phyloP scores from a whole-genome alignment of 305 asterid species.

The Striga hermonthica region DNA sequence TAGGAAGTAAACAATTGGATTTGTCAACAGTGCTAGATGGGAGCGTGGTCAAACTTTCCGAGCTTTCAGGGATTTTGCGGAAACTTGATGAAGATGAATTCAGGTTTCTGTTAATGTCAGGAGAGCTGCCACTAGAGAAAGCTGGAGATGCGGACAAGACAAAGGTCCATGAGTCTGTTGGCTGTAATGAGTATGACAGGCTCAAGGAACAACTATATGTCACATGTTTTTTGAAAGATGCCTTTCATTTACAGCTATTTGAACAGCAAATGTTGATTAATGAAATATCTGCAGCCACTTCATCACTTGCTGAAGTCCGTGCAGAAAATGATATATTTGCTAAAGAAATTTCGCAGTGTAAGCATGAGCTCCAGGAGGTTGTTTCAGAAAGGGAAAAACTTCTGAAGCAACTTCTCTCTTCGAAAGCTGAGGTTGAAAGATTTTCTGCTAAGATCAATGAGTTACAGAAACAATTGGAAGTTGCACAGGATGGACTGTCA shows the following conservation, averaged over 20 bases:
- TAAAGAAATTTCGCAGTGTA: conserved; percentile 53
- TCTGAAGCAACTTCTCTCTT: conserved; percentile 51
- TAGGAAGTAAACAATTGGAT: conserved; percentile 46
- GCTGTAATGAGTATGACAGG: conserved; percentile 51
- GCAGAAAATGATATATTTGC: conserved; percentile 53
- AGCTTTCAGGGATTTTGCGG: conserved; percentile 61
- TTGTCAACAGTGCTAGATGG: conserved; percentile 57
- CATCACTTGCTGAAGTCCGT: conserved; percentile 51
- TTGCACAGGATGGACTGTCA: conserved; percentile 57
- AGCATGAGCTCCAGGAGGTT: conserved; percentile 53
- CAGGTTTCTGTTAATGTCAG: conserved; percentile 57
- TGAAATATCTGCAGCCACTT: conserved; percentile 44
- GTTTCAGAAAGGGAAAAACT: conserved; percentile 54
- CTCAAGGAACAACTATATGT: conserved; percentile 77
- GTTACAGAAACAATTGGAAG: conserved; percentile 63
- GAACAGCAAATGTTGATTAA: conserved; percentile 58
- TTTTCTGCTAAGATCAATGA: conserved; percentile 54
- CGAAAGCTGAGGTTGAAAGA: conserved; percentile 56
- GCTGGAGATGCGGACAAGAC: conserved; percentile 30
- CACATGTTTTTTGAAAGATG: conserved; percentile 66
- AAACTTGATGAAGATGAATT: conserved; percentile 67
- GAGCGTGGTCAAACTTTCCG: conserved; percentile 60
- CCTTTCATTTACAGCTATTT: conserved; percentile 52
- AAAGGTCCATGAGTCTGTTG: conserved; percentile 32
- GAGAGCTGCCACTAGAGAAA: conserved; percentile 39